Conservation (phyloP, 257 asterid species). For the Solanum medicagineum region DNA sequence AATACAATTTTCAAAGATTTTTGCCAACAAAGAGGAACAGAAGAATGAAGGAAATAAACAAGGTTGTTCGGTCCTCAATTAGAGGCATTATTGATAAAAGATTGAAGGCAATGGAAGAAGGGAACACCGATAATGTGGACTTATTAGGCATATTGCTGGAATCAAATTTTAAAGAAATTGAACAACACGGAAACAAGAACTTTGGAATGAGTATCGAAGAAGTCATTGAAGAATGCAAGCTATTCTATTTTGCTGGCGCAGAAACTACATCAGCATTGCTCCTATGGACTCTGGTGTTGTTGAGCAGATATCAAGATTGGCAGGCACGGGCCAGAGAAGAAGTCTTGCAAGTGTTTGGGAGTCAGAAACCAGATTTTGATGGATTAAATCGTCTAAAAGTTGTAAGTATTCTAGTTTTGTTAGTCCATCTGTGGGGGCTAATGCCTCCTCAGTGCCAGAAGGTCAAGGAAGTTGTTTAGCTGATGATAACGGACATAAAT, state of each 20-base stretch:
- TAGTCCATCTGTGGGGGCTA: too few relatives aligned
- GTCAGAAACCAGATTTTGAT: too few relatives aligned
- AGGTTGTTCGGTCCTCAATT: not conserved
- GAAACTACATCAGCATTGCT: conserved; percentile 43
- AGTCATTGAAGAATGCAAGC: conserved; percentile 38
- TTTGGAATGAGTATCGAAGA: conserved; percentile 3
- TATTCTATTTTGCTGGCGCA: conserved; percentile 42
- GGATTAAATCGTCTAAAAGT: too few relatives aligned
- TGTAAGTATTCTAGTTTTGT: too few relatives aligned
- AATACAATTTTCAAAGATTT: not conserved
- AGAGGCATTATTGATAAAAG: not conserved
- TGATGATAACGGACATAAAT: not conserved
- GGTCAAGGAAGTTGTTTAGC: not conserved
- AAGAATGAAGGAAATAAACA: not conserved
- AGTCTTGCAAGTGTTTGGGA: too few relatives aligned
- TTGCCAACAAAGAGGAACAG: not conserved
- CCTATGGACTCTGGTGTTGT: conserved; percentile 7
- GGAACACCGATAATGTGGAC: not conserved
- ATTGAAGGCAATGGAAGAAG: not conserved
- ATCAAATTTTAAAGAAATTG: not conserved
- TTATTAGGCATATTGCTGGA: not conserved
- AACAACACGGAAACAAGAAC: not conserved
- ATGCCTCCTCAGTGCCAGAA: not conserved
- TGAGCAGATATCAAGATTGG: too few relatives aligned
- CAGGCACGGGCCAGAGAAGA: too few relatives aligned